Conservation (phyloP, 2,329 filamentous ascomycete genomes). For the Aspergillus amoenus region DNA sequence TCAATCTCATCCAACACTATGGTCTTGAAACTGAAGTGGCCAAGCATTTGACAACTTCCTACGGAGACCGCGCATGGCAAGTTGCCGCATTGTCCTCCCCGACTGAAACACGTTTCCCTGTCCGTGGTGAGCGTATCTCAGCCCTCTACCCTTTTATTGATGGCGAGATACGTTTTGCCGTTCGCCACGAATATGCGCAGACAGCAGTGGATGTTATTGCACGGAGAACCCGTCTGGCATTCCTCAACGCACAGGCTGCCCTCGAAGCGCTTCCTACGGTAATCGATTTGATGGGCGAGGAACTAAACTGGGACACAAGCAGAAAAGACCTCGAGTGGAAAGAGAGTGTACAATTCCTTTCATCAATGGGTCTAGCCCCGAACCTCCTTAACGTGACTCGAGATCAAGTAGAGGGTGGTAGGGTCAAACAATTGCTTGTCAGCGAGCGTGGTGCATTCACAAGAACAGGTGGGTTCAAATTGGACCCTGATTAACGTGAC, state of each 20-base stretch:
- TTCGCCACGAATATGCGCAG: conserved; percentile 87
- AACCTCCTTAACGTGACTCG: conserved; percentile 56
- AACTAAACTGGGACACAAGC: conserved; percentile 73
- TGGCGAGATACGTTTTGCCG: conserved; percentile 84
- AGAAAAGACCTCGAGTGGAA: conserved; percentile 80
- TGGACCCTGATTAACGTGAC: neutral
- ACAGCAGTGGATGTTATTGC: conserved; percentile 87
- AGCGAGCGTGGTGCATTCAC: conserved; percentile 42
- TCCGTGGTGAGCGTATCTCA: conserved; percentile 76
- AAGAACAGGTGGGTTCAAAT: conserved; percentile 39
- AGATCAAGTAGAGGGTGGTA: conserved; percentile 59
- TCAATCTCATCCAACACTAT: conserved; percentile 91
- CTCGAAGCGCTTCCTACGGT: conserved; percentile 80
- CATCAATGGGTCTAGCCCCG: conserved; percentile 62
- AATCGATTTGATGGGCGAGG: conserved; percentile 85
- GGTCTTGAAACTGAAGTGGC: conserved; percentile 90
- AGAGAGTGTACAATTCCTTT: conserved; percentile 61
- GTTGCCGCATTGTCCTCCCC: conserved; percentile 77
- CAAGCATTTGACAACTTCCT: conserved; percentile 81
- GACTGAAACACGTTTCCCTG: conserved; percentile 77
- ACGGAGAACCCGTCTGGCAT: conserved; percentile 78
- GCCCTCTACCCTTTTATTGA: conserved; percentile 86
- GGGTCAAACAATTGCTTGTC: conserved; percentile 46
- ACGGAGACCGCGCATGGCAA: conserved; percentile 90
- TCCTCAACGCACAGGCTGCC: conserved; percentile 87